Conservation (phyloP, 495 filamentous ascomycete genomes). For the Lasiosphaeria hispida region DNA sequence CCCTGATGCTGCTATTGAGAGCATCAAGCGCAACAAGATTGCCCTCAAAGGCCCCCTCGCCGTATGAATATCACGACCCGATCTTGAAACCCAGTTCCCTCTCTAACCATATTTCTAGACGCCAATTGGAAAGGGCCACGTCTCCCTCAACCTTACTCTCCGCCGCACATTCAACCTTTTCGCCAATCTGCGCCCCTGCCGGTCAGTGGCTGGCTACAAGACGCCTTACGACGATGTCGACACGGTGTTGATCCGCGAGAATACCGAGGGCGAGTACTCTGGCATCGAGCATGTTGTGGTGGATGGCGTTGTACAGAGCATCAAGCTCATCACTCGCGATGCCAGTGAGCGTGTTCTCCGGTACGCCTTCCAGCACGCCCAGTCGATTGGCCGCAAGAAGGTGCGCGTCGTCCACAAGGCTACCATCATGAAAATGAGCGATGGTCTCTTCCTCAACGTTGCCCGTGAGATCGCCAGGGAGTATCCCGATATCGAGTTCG, state of each 20-base stretch:
- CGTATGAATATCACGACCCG: slow-evolving; percentile 53
- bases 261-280: slow-evolving; percentile 99
- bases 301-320: slow-evolving; percentile 96
- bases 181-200: slow-evolving; percentile 96
- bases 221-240: slow-evolving; percentile 98
- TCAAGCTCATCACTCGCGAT: slow-evolving; percentile 95
- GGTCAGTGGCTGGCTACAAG: slow-evolving; percentile 94
- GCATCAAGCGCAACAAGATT: slow-evolving; percentile 87
- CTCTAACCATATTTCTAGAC: slow-evolving; percentile 57
- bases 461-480: slow-evolving; percentile 85
- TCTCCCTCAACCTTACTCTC: slow-evolving; percentile 97
- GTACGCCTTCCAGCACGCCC: slow-evolving; percentile 96
- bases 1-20: slow-evolving; percentile 81
- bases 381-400: slow-evolving; percentile 87
- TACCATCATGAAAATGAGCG: slow-evolving; percentile 99
- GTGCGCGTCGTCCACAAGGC: slow-evolving; percentile 98
- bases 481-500: slow-evolving; percentile 90
- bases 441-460: slow-evolving; percentile 91
- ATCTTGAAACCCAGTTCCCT: not conserved
- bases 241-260: slow-evolving; percentile 97
- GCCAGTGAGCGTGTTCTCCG: slow-evolving; percentile 91
- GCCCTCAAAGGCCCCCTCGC: slow-evolving; percentile 96
- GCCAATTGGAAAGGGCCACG: slow-evolving; percentile 96
- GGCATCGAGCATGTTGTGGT: slow-evolving; percentile 99
- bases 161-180: slow-evolving; percentile 99